Percentiles rank a stretch among this genome's conserved stretches.
Conservation (phyloP, 495 filamentous ascomycete species). For the Penicillium paxilli region DNA sequence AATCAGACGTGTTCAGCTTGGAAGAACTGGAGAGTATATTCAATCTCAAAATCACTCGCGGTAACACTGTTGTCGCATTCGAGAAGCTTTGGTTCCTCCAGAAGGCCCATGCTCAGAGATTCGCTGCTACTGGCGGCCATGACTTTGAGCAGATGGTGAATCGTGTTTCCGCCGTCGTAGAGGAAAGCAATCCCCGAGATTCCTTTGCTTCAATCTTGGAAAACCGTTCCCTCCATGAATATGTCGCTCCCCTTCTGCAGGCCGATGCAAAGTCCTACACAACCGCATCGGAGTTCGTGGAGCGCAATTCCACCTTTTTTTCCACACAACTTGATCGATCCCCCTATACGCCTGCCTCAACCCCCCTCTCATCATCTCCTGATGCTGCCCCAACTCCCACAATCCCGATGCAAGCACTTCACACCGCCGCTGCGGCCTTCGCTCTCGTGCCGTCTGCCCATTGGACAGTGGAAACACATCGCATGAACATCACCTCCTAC, state of each 20-base stretch:
- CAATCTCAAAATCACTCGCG: constrained; percentile 79
- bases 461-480: constrained; percentile 40
- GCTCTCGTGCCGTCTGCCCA: constrained; percentile 38
- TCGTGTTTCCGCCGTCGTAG: constrained; percentile 30
- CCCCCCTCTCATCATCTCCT: neutral
- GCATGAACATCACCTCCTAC: constrained; percentile 38
- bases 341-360: constrained; percentile 26
- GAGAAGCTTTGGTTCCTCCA: constrained; percentile 83
- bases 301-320: constrained; percentile 66
- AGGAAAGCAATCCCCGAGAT: constrained; percentile 27
- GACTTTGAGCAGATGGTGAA: constrained; percentile 53
- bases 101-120: constrained; percentile 60
- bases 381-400: constrained; percentile 10
- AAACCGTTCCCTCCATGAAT: constrained; percentile 29
- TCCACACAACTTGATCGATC: constrained; percentile 37
- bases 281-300: constrained; percentile 55
- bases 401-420: constrained; percentile 37
- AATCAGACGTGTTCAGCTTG: constrained; percentile 68
- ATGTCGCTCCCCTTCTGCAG: constrained; percentile 53
- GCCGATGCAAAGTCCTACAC: constrained; percentile 64
- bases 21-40: constrained; percentile 72
- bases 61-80: constrained; percentile 81
- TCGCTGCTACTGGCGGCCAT: constrained; percentile 30
- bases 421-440: constrained; percentile 38
- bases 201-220: constrained; percentile 32